Evolutionary conservation across 345 rosid species (phyloP).

Genomic region (Dovyalis caffra): DNA sequence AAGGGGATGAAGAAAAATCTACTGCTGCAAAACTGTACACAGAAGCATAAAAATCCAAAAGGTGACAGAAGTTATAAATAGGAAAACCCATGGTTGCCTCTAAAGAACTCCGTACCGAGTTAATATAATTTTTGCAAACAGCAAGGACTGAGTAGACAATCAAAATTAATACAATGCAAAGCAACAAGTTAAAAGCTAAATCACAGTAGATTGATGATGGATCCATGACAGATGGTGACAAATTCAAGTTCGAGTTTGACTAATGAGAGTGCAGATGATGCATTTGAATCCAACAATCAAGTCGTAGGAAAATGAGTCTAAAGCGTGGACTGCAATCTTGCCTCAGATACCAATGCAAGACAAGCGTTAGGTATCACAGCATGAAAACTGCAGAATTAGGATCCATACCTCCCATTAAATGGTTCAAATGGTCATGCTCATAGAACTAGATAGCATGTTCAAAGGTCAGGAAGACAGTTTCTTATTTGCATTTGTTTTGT

Average conservation of each 20-base stretch:
- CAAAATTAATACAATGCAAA: background rate
- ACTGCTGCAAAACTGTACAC: background rate
- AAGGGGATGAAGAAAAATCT: no score
- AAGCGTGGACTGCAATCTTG: background rate
- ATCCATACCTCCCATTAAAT: background rate
- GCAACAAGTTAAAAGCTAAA: background rate
- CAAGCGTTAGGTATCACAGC: background rate
- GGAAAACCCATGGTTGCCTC: background rate
- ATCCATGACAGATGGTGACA: background rate
- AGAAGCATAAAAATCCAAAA: background rate
- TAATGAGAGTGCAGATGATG: background rate
- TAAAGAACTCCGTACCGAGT: background rate
- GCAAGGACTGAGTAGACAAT: background rate
- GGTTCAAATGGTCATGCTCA: background rate
- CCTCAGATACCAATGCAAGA: background rate
- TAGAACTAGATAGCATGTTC: background rate
- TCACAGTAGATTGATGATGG: background rate
- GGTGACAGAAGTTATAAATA: background rate
- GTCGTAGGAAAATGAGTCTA: background rate
- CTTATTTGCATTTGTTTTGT: background rate
- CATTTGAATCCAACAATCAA: background rate
- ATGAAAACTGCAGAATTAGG: background rate
- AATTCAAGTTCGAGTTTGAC: background rate
- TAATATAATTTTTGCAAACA: background rate
- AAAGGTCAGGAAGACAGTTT: background rate